phyloP scores from a whole-genome alignment of 2,329 filamentous ascomycete genomes.

The Claviceps sorghi region DNA sequence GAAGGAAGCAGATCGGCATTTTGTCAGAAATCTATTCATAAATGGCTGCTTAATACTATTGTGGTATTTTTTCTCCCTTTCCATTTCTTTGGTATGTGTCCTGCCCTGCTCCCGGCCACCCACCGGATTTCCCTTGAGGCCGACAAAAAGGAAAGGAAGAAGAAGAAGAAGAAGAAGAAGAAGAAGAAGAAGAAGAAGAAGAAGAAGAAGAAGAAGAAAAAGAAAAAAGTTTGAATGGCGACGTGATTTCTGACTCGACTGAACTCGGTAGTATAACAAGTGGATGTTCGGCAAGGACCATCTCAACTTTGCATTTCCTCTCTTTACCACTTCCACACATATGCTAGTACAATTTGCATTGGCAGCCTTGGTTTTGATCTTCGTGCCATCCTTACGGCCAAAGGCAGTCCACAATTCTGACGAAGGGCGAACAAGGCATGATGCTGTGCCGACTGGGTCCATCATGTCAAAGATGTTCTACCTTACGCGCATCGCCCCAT shows the following conservation, averaged over 20 bases:
- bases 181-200: too few relatives aligned
- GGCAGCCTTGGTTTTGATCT: slow-evolving; percentile 61
- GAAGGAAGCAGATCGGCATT: slow-evolving; percentile 58
- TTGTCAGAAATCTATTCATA: slow-evolving; percentile 53
- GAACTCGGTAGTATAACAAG: slow-evolving; percentile 71
- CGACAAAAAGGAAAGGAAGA: background rate
- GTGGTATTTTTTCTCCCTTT: slow-evolving; percentile 86
- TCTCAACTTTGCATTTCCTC: slow-evolving; percentile 81
- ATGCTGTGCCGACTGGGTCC: slow-evolving; percentile 39
- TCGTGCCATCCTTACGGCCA: slow-evolving; percentile 71
- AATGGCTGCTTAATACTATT: slow-evolving; percentile 71
- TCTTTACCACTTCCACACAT: slow-evolving; percentile 90
- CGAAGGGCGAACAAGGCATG: slow-evolving; percentile 34
- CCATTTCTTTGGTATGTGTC: slow-evolving; percentile 67
- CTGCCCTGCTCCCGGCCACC: background rate
- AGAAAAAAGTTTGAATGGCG: background rate
- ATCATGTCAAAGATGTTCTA: slow-evolving; percentile 86
- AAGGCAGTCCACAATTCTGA: slow-evolving; percentile 33
- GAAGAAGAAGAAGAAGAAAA: too few relatives aligned
- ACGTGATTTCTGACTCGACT: slow-evolving; percentile 9
- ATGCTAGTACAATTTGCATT: slow-evolving; percentile 90
- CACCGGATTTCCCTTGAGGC: background rate
- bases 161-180: too few relatives aligned
- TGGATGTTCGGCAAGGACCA: slow-evolving; percentile 92
- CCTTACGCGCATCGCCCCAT: slow-evolving; percentile 78